Evolutionary conservation across 345 rosid genomes (phyloP).

Genomic region (Lepidium sativum): DNA sequence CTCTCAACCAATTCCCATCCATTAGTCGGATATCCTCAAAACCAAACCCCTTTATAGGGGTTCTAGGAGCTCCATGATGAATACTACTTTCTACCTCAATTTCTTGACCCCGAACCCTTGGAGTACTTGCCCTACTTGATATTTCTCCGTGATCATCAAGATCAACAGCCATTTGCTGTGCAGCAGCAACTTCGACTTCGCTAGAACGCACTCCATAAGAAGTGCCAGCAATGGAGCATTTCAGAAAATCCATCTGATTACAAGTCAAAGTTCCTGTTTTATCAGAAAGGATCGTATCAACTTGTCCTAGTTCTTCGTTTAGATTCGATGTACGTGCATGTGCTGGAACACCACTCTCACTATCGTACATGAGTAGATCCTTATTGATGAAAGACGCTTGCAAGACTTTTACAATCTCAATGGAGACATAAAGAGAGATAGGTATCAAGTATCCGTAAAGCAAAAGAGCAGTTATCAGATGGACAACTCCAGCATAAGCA

Average conservation of each 20-base stretch:
- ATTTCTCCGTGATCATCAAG: slow-evolving; percentile 44
- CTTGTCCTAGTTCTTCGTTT: slow-evolving; percentile 96
- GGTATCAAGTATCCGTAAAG: slow-evolving; percentile 96
- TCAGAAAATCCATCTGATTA: slow-evolving; percentile 97
- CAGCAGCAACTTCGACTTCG: slow-evolving; percentile 92
- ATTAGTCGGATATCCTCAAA: slow-evolving; percentile 73
- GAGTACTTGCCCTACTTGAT: slow-evolving; percentile 29
- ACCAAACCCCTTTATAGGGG: slow-evolving; percentile 70
- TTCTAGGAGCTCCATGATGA: slow-evolving; percentile 37
- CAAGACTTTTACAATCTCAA: slow-evolving; percentile 91
- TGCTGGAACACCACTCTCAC: slow-evolving; percentile 76
- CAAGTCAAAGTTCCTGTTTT: slow-evolving; percentile 98
- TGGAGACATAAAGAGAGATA: slow-evolving; percentile 91
- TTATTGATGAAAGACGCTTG: slow-evolving; percentile 90
- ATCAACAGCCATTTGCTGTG: slow-evolving; percentile 76
- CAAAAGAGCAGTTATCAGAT: slow-evolving; percentile 86
- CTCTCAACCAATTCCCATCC: slow-evolving; percentile 78
- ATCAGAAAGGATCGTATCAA: slow-evolving; percentile 93
- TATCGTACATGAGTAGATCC: slow-evolving; percentile 82
- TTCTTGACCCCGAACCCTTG: slow-evolving; percentile 36
- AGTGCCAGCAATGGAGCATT: slow-evolving; percentile 89
- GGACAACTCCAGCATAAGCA: slow-evolving; percentile 57
- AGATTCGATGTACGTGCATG: slow-evolving; percentile 92
- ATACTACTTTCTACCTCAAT: slow-evolving; percentile 69
- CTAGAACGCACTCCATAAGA: slow-evolving; percentile 64